Evolutionary conservation across 805 yeast species (phyloP), one percentile per base, ranked within the genome.

Genomic region (Kodamaea lidongshanica): DNA sequence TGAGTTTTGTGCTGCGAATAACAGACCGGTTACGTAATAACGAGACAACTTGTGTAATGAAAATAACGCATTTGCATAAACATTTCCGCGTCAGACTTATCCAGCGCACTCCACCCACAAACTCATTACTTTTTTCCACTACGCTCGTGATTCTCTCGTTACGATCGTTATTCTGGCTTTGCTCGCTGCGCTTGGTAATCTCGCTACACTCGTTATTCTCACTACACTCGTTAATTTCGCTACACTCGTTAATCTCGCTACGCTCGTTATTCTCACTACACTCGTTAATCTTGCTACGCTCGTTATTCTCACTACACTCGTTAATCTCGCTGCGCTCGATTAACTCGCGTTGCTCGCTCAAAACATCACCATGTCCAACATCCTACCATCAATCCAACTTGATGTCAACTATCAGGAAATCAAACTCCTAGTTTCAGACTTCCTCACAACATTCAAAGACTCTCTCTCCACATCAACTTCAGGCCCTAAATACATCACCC

Each of bases 321-420:
- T 25, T 26, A 22, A 16, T 21, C 29, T 25, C n/a, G n/a, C 17
- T 12, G 3, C 24, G 13, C 30, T 22, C 12, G 25, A 11, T 23
- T 15, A 15, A 15, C 25, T 16, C 23, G 12, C 19, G n/a, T n/a
- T n/a, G n/a, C n/a, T n/a, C n/a, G n/a, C n/a, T n/a, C 22, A 29
- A 22, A 12, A 20, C 30, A 43, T 48, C 50, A 44, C 53, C 11
- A 36, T 37, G 24, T 38, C 52, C n/a, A 37, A 40, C 25, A 50
- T 68, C 21, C 56, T 79, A 38, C 88, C 87, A 17, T 65, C 86
- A 16, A 69, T 80, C 42, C 79, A 76, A 48, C 58, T 83, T 34
- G 72, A 79, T 38, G 72, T 84, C 53, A 84, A 87, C 59, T 88
- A 87, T 54, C 68, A 67, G 27, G 79, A 74, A 27, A 67, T 85